Evolutionary conservation across 73 alveolate genomes (phyloP), one percentile per base, ranked within the genome.

Genomic region (Symbiodinium natans): DNA sequence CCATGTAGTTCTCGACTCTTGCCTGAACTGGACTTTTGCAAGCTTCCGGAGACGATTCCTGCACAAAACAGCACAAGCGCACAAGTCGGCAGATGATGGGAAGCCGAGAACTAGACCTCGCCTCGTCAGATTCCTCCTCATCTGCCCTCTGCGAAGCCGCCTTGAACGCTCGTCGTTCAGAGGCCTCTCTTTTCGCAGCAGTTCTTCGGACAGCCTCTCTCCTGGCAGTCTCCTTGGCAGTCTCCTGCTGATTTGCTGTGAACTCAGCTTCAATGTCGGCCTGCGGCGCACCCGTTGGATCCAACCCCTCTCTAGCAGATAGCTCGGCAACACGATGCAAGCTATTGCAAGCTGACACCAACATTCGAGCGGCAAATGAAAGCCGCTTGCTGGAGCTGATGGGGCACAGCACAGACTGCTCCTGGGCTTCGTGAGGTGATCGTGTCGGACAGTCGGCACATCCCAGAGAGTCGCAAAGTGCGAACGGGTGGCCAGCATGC

Each of bases 301-400:
- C n/a, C n/a, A n/a, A n/a, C n/a, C n/a, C n/a, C n/a, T n/a, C n/a
- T n/a, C n/a, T n/a, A n/a, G n/a, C n/a, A n/a, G n/a, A n/a, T n/a
- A n/a, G n/a, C 74, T 39, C 8, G 27, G 38, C 54, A 39, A 25
- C 34, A 10, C 31, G 34, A 17, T 19, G 43, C 46, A n/a, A n/a
- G n/a, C n/a, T n/a, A n/a, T n/a, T n/a, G n/a, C n/a, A n/a, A n/a
- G n/a, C n/a, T n/a, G n/a, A n/a, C n/a, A n/a, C 89, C 3, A 25
- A 38, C 85, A 31, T 82, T n/a, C 86, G 33, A 63, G 95, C n/a
- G 39, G 43, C 95, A 29, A 89, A 89, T 29, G 95, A 63, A 38
- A 46, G 95, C 86, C 27, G 29, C 86, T 68, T 27, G 95, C 95
- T 41, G 6, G 63, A 29, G 75, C 39, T 83, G 21, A 39, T 19